These are phyloP conservation scores for Penicillium sp. DNA, from an alignment of 2,329 filamentous ascomycete genomes.

Conservation along the genomic window DNA sequence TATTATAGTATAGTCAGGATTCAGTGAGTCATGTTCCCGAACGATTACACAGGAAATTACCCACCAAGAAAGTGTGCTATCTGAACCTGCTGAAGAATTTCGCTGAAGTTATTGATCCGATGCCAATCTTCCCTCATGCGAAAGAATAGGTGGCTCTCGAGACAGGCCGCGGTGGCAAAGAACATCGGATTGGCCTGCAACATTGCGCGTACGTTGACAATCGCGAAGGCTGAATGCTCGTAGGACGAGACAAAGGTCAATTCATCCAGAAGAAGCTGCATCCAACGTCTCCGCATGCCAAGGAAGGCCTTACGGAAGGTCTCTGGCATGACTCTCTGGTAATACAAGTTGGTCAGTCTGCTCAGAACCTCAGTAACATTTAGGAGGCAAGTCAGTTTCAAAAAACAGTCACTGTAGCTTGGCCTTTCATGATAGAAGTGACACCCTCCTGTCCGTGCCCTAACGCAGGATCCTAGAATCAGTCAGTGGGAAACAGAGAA, in stretches of 20 bases:
- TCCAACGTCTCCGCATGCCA: constrained; percentile 6
- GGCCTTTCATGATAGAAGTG: constrained; percentile 1
- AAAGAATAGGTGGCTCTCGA: constrained; percentile 5
- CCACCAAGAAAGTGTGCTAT: constrained; percentile 8
- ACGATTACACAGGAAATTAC: neutral
- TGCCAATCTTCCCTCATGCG: constrained; percentile 5
- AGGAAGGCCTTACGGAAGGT: neutral
- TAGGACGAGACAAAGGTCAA: constrained; percentile 2
- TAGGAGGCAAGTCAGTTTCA: neutral
- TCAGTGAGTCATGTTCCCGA: neutral
- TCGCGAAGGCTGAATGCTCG: constrained; percentile 6
- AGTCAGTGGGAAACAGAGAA: neutral
- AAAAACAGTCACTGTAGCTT: neutral
- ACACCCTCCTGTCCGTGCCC: constrained; percentile 1
- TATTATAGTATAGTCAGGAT: neutral
- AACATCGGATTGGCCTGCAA: neutral
- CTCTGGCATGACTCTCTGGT: neutral
- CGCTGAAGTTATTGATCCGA: constrained; percentile 1
- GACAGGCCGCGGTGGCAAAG: neutral
- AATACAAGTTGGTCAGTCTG: constrained; percentile 3
- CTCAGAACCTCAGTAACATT: constrained; percentile 1
- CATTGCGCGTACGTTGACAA: neutral
- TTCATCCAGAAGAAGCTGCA: constrained; percentile 4
- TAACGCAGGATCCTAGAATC: constrained; percentile 2
- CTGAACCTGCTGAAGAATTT: constrained; percentile 7